Evolutionary conservation across 2,329 filamentous ascomycete species (phyloP).

Genomic region (Colletotrichum chlorophyti): DNA sequence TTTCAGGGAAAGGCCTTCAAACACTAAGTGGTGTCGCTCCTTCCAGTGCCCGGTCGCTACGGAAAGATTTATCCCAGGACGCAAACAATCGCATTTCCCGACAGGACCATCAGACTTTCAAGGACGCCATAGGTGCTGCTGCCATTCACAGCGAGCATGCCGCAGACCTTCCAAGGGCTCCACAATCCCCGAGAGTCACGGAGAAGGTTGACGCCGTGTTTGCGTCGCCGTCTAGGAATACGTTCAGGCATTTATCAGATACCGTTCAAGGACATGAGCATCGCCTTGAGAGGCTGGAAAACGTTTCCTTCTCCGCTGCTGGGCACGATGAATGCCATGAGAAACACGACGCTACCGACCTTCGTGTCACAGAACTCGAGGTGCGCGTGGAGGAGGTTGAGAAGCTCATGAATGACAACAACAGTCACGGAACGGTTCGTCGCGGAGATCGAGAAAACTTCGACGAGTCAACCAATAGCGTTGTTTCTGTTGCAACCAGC

Average conservation of each 20-base stretch:
- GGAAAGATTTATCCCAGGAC: conserved; percentile 38
- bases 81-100: background rate
- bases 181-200: conserved; percentile 17
- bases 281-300: conserved; percentile 74
- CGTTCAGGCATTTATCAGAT: conserved; percentile 54
- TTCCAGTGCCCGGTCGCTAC: conserved; percentile 39
- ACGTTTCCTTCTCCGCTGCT: conserved; percentile 69
- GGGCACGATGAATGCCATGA: conserved; percentile 75
- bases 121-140: conserved; percentile 35
- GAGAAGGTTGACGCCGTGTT: conserved; percentile 26
- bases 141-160: conserved; percentile 31
- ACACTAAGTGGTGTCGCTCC: conserved; percentile 53
- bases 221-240: conserved; percentile 38
- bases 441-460: conserved; percentile 43
- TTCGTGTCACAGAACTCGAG: conserved; percentile 74
- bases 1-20: conserved; percentile 61
- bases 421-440: conserved; percentile 45
- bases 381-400: conserved; percentile 66
- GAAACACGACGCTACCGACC: conserved; percentile 70
- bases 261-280: conserved; percentile 67
- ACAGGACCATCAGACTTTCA: conserved; percentile 29
- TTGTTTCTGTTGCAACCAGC: conserved; percentile 54
- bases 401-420: conserved; percentile 56
- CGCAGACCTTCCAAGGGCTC: conserved; percentile 33
- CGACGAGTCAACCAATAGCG: conserved; percentile 53